These are phyloP conservation scores for Apiospora marii DNA, from an alignment of 2,329 filamentous ascomycete genomes.

Conservation along the genomic window DNA sequence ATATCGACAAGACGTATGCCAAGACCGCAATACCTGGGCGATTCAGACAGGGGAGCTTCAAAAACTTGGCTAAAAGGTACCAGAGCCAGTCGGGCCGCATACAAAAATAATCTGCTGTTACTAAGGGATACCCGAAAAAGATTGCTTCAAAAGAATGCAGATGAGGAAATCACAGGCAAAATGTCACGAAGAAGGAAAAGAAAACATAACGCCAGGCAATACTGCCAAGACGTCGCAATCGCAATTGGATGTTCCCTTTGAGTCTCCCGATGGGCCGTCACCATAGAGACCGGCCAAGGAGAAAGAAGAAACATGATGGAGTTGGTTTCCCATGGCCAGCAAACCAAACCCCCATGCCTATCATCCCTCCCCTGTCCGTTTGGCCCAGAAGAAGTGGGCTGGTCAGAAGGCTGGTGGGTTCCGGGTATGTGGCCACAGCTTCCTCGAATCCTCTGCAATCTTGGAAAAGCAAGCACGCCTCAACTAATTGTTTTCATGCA, in stretches of 20 bases:
- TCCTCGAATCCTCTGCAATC: slow-evolving; percentile 14
- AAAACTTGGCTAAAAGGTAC: slow-evolving; percentile 16
- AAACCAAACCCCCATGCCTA: slow-evolving; percentile 14
- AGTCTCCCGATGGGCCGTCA: slow-evolving; percentile 22
- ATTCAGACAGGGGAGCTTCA: slow-evolving; percentile 17
- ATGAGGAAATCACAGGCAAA: not conserved
- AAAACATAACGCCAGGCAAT: not conserved
- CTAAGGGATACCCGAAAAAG: slow-evolving; percentile 4
- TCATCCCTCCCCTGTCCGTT: not conserved
- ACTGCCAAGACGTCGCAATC: slow-evolving; percentile 20
- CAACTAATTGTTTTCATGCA: not conserved
- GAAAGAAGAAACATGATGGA: slow-evolving; percentile 10
- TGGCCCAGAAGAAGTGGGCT: slow-evolving; percentile 8
- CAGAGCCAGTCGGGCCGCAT: slow-evolving; percentile 12
- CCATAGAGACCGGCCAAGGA: slow-evolving; percentile 13
- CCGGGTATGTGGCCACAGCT: not conserved
- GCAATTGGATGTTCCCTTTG: not conserved
- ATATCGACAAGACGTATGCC: slow-evolving; percentile 18
- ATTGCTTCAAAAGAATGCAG: slow-evolving; percentile 11
- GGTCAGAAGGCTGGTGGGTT: not conserved
- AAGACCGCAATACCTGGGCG: slow-evolving; percentile 20
- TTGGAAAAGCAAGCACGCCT: not conserved
- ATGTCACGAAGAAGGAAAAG: slow-evolving; percentile 10
- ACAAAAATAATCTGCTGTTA: not conserved
- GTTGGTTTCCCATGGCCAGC: slow-evolving; percentile 10